These are phyloP conservation scores for Annulohypoxylon stygium DNA, from an alignment of 495 filamentous ascomycete genomes.

Conservation along the genomic window DNA sequence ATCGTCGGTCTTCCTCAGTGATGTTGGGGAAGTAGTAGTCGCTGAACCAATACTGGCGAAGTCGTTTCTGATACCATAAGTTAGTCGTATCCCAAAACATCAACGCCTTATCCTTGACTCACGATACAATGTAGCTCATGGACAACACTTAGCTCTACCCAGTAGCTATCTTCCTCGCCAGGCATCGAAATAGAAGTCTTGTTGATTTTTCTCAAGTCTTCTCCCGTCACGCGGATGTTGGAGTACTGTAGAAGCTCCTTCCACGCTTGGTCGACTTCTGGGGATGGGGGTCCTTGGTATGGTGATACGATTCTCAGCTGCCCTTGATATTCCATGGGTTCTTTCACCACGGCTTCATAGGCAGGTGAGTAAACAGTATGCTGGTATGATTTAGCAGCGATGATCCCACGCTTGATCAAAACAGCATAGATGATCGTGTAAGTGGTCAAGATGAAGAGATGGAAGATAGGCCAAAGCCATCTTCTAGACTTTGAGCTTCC, in stretches of 20 bases:
- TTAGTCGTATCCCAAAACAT: not conserved
- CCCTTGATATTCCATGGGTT: not conserved
- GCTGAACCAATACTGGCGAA: not conserved
- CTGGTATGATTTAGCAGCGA: not conserved
- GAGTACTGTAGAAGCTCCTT: conserved; percentile 1
- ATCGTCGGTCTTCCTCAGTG: not conserved
- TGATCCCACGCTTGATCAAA: not conserved
- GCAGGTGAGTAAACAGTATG: not conserved
- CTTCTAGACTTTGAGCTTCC: not conserved
- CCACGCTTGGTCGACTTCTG: not conserved
- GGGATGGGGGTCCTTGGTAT: not conserved
- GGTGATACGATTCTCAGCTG: not conserved
- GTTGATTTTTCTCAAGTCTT: not conserved
- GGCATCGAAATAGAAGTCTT: conserved; percentile 1
- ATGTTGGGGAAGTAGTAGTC: conserved; percentile 3
- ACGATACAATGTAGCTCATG: conserved; percentile 1
- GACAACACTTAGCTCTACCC: not conserved
- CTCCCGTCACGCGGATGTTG: not conserved
- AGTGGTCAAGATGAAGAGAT: not conserved
- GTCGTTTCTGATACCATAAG: not conserved
- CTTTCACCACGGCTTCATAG: not conserved
- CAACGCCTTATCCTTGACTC: not conserved
- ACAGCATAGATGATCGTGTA: not conserved
- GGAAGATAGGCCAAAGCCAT: not conserved
- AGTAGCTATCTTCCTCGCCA: not conserved